Conservation (phyloP, 768 basidiomycete species). For the Candolleomyces eurysporus region DNA sequence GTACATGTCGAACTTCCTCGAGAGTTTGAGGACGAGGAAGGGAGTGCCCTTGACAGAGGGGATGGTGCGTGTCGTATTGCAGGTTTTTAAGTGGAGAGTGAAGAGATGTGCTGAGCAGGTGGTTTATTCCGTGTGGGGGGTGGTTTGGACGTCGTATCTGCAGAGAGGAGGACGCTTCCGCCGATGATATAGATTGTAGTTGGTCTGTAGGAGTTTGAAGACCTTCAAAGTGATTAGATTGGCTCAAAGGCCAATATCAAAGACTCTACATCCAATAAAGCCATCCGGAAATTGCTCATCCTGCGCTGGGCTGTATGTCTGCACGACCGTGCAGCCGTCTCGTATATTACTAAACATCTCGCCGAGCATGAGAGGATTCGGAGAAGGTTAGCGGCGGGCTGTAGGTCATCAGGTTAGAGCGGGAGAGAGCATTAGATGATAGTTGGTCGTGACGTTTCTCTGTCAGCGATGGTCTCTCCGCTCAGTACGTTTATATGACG, state of each 20-base stretch:
- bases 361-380: too few relatives aligned
- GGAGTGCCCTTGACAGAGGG: slow-evolving; percentile 37
- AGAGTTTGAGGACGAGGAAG: slow-evolving; percentile 33
- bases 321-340: slow-evolving; percentile 33
- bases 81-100: slow-evolving; percentile 32
- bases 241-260: background rate
- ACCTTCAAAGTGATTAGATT: slow-evolving; percentile 17
- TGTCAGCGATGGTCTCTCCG: too few relatives aligned
- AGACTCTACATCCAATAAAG: slow-evolving; percentile 34
- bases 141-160: slow-evolving; percentile 39
- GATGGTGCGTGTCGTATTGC: slow-evolving; percentile 33
- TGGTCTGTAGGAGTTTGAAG: slow-evolving; percentile 31
- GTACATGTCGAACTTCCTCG: slow-evolving; percentile 30
- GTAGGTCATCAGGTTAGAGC: too few relatives aligned
- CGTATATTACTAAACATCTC: too few relatives aligned
- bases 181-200: slow-evolving; percentile 30
- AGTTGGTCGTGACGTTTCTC: too few relatives aligned
- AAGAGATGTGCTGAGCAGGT: slow-evolving; percentile 34
- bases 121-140: slow-evolving; percentile 28
- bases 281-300: slow-evolving; percentile 33
- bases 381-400: too few relatives aligned
- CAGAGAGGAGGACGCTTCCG: slow-evolving; percentile 33
- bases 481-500: too few relatives aligned
- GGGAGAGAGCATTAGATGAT: too few relatives aligned
- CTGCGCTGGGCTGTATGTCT: slow-evolving; percentile 29